phyloP scores from a whole-genome alignment of 345 rosid species.

The Moricandia moricandioides region DNA sequence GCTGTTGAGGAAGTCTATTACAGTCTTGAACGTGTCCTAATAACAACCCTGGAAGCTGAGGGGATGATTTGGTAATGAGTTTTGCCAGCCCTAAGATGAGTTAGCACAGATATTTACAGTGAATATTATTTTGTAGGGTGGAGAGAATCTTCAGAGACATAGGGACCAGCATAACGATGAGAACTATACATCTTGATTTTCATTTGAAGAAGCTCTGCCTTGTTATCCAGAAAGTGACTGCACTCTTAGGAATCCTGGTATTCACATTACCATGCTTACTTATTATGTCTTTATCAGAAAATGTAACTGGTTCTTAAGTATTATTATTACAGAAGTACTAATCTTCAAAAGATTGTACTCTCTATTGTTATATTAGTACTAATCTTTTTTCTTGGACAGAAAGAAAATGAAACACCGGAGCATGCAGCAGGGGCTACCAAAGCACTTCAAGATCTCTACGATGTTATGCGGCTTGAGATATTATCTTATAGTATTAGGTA shows the following conservation, averaged over 20 bases:
- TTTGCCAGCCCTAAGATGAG: slow-evolving; percentile 11
- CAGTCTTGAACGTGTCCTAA: slow-evolving; percentile 58
- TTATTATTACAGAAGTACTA: neutral
- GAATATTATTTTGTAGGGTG: slow-evolving; percentile 51
- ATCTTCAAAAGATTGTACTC: neutral
- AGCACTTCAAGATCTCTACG: slow-evolving; percentile 93
- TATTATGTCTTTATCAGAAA: slow-evolving; percentile 1
- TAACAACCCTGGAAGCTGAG: slow-evolving; percentile 74
- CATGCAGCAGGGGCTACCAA: slow-evolving; percentile 69
- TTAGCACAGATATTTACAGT: neutral
- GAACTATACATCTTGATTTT: slow-evolving; percentile 56
- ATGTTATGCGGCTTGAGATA: slow-evolving; percentile 81
- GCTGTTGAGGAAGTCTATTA: slow-evolving; percentile 86
- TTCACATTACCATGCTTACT: neutral
- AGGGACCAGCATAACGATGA: slow-evolving; percentile 44
- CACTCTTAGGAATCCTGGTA: slow-evolving; percentile 85
- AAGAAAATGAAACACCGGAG: slow-evolving; percentile 63
- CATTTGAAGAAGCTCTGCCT: slow-evolving; percentile 66
- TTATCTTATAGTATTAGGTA: slow-evolving; percentile 73
- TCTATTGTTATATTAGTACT: neutral
- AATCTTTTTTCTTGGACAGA: slow-evolving; percentile 46
- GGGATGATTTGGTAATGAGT: slow-evolving; percentile 76
- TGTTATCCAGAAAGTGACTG: slow-evolving; percentile 73
- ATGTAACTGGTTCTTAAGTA: neutral
- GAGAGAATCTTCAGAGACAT: slow-evolving; percentile 70